A percentile compares a stretch with the other conserved stretches of the same genome.
These are phyloP conservation scores for Penicillium fuscoglaucum DNA, from an alignment of 2,329 filamentous ascomycete genomes.

Conservation along the genomic window DNA sequence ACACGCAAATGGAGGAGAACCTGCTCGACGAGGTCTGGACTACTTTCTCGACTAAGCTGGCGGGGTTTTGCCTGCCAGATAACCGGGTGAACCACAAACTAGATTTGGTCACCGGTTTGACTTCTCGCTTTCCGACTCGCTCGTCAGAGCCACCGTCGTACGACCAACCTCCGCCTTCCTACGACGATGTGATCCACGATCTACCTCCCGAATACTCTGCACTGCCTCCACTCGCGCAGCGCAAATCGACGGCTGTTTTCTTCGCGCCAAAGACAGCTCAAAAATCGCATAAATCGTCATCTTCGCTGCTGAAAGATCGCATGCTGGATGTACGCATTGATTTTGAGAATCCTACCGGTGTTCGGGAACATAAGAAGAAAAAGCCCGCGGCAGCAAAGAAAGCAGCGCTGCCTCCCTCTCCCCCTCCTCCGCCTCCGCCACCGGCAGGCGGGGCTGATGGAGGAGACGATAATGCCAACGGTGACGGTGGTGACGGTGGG, in stretches of 20 bases:
- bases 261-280: constrained; percentile 9
- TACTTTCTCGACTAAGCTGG: not conserved
- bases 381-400: constrained; percentile 24
- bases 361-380: constrained; percentile 41
- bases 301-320: constrained; percentile 12
- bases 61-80: not conserved
- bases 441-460: constrained; percentile 35
- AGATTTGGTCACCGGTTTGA: constrained; percentile 8
- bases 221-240: constrained; percentile 31
- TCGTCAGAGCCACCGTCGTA: constrained; percentile 21
- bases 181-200: constrained; percentile 35
- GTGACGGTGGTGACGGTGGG: constrained; percentile 36
- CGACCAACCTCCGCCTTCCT: constrained; percentile 33
- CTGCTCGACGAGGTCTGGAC: constrained; percentile 17
- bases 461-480: constrained; percentile 41
- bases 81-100: not conserved
- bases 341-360: constrained; percentile 25
- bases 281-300: constrained; percentile 8
- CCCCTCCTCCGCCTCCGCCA: constrained; percentile 1
- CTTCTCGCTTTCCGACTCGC: constrained; percentile 7
- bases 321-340: constrained; percentile 23
- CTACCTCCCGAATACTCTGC: constrained; percentile 37
- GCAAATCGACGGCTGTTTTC: constrained; percentile 15
- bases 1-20: constrained; percentile 8
- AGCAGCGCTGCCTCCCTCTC: constrained; percentile 14